A percentile compares a stretch with the other conserved stretches of the same genome.
These are phyloP conservation scores for Penicillium sumatraense DNA, from an alignment of 2,329 filamentous ascomycete genomes.

Conservation along the genomic window DNA sequence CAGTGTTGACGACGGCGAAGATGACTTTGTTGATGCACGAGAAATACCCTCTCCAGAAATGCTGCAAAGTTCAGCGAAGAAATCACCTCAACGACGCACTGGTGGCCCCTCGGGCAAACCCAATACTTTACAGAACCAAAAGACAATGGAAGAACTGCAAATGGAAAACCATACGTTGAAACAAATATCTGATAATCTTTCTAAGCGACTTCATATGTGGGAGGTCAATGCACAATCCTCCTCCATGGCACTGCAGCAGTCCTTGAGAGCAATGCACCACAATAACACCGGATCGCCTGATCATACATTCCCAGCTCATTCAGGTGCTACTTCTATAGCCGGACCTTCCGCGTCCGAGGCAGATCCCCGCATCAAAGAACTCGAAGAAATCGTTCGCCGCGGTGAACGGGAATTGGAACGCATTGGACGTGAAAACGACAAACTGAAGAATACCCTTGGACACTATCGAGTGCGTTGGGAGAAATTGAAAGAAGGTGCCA, in stretches of 20 bases:
- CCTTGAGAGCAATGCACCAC: conserved; percentile 60
- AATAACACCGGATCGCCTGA: conserved; percentile 38
- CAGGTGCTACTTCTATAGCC: conserved; percentile 31
- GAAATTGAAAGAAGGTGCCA: conserved; percentile 68
- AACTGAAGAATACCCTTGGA: conserved; percentile 58
- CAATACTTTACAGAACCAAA: conserved; percentile 49
- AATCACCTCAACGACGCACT: conserved; percentile 27
- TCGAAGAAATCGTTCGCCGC: conserved; percentile 68
- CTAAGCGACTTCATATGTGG: conserved; percentile 87
- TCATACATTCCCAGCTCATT: conserved; percentile 35
- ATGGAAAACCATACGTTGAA: conserved; percentile 88
- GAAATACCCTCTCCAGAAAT: conserved; percentile 64
- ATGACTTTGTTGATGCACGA: conserved; percentile 87
- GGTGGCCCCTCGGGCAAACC: conserved; percentile 31
- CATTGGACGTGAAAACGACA: conserved; percentile 65
- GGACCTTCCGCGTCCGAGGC: conserved; percentile 35
- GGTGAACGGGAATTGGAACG: conserved; percentile 66
- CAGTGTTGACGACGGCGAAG: conserved; percentile 69
- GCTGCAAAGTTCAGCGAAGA: conserved; percentile 50
- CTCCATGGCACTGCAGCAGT: conserved; percentile 83
- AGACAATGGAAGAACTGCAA: conserved; percentile 83
- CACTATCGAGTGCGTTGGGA: conserved; percentile 70
- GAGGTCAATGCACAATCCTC: conserved; percentile 90
- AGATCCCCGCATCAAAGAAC: conserved; percentile 63
- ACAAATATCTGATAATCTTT: conserved; percentile 81